Conservation (phyloP, 129 eudicot species). For the Tagetes erecta region DNA sequence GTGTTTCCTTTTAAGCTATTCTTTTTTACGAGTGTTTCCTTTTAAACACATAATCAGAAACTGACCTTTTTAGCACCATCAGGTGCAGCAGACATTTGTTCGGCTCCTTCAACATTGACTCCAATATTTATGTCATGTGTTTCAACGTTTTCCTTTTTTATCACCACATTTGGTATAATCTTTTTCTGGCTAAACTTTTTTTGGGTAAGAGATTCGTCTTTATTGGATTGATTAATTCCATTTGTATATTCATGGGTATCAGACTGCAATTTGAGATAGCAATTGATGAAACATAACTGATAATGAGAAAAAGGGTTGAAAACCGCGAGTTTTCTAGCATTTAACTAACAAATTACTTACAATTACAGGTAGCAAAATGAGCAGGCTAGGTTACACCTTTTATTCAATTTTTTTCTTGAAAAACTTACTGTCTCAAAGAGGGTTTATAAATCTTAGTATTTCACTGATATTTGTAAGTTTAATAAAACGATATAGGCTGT, state of each 20-base stretch:
- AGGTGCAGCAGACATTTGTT: slow-evolving; percentile 31
- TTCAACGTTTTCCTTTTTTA: slow-evolving; percentile 35
- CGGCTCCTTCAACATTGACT: slow-evolving; percentile 40
- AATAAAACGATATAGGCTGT: too few species aligned
- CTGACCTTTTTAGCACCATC: slow-evolving; percentile 59
- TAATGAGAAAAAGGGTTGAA: not conserved
- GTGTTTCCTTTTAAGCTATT: too few species aligned
- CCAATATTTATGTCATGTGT: slow-evolving; percentile 19
- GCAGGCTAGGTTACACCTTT: too few species aligned
- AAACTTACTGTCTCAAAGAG: too few species aligned
- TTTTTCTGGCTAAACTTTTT: slow-evolving; percentile 30
- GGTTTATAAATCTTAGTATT: too few species aligned
- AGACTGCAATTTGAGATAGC: slow-evolving; percentile 36
- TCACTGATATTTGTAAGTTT: too few species aligned
- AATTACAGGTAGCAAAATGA: too few species aligned
- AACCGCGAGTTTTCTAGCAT: not conserved
- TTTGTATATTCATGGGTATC: slow-evolving; percentile 29
- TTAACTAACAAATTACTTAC: slow-evolving; percentile 27
- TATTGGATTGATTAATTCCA: slow-evolving; percentile 28
- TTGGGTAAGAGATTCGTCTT: slow-evolving; percentile 12
- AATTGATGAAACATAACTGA: slow-evolving; percentile 1
- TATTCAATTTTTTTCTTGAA: too few species aligned
- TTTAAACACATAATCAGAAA: slow-evolving; percentile 11
- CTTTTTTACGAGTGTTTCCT: slow-evolving; percentile 44
- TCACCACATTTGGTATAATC: slow-evolving; percentile 25